Conservation (phyloP, 768 basidiomycete species). For the Lentinula lateritia region DNA sequence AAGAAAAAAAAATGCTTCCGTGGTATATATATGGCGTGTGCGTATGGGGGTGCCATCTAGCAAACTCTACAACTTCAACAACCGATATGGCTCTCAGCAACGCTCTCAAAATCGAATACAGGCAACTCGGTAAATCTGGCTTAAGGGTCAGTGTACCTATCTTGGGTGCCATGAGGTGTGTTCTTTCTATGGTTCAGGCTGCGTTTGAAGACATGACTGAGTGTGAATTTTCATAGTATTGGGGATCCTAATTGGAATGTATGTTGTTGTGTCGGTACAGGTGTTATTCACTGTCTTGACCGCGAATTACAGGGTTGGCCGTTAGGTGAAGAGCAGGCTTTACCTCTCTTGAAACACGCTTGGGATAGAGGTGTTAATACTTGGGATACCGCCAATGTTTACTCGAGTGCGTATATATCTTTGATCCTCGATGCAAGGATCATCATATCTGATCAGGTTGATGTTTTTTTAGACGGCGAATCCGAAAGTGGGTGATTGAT, state of each 20-base stretch:
- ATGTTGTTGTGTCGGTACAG: neutral
- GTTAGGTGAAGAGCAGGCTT: conserved; percentile 36
- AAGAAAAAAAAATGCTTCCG: neutral
- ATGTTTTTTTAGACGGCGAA: conserved; percentile 19
- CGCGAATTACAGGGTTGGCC: conserved; percentile 36
- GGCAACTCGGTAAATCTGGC: conserved; percentile 1
- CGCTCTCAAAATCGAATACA: conserved; percentile 1
- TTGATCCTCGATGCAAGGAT: neutral
- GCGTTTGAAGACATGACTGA: neutral
- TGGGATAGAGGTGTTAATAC: conserved; percentile 31
- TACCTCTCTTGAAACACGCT: conserved; percentile 42
- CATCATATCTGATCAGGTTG: neutral
- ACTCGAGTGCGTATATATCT: conserved; percentile 16
- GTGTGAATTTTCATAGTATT: conserved; percentile 17
- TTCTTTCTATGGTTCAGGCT: neutral
- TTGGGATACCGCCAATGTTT: conserved; percentile 32
- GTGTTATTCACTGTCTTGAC: too few species aligned
- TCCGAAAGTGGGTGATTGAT: conserved; percentile 22
- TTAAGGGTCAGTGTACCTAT: conserved; percentile 5
- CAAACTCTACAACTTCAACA: neutral
- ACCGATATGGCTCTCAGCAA: neutral
- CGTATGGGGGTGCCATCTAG: neutral
- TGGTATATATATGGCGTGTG: neutral
- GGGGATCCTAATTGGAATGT: conserved; percentile 15
- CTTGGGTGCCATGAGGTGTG: neutral